These are phyloP conservation scores for Boletus hoseneyae DNA, from an alignment of 1,284 basidiomycete species.

Conservation along the genomic window DNA sequence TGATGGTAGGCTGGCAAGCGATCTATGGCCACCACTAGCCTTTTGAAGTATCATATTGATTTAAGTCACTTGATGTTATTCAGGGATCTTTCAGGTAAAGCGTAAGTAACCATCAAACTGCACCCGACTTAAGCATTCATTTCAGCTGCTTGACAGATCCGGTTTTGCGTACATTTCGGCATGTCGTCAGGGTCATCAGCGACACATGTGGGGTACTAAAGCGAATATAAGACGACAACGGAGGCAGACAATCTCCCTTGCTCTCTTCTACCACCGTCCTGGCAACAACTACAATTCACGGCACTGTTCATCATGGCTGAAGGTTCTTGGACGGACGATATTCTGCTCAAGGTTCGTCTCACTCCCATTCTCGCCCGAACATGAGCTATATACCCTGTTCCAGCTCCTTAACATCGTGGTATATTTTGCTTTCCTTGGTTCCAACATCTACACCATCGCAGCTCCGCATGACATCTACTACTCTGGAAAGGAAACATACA, in stretches of 20 bases:
- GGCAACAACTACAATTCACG: neutral
- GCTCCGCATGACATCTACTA: constrained; percentile 68
- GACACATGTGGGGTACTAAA: constrained; percentile 23
- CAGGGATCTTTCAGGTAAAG: too few species aligned
- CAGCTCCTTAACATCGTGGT: constrained; percentile 77
- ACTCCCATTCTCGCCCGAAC: neutral
- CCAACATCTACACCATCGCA: constrained; percentile 83
- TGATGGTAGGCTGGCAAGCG: too few species aligned
- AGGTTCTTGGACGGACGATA: constrained; percentile 66
- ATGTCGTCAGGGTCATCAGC: too few species aligned
- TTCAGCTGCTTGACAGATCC: too few species aligned
- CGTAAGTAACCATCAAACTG: too few species aligned
- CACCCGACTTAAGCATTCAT: too few species aligned
- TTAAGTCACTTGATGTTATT: too few species aligned
- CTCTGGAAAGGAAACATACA: constrained; percentile 76
- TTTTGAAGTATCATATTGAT: too few species aligned
- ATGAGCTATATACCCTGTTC: neutral
- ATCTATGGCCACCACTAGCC: too few species aligned
- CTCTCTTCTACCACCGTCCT: constrained; percentile 8
- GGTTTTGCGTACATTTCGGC: too few species aligned
- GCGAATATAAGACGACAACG: constrained; percentile 6
- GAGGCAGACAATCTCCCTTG: constrained; percentile 24
- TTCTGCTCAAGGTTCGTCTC: constrained; percentile 69
- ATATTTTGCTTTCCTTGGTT: constrained; percentile 81
- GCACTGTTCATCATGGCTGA: constrained; percentile 47